Evolutionary conservation across 257 asterid species (phyloP), one percentile per base, ranked within the genome.

Genomic region (Asclepias syriaca): DNA sequence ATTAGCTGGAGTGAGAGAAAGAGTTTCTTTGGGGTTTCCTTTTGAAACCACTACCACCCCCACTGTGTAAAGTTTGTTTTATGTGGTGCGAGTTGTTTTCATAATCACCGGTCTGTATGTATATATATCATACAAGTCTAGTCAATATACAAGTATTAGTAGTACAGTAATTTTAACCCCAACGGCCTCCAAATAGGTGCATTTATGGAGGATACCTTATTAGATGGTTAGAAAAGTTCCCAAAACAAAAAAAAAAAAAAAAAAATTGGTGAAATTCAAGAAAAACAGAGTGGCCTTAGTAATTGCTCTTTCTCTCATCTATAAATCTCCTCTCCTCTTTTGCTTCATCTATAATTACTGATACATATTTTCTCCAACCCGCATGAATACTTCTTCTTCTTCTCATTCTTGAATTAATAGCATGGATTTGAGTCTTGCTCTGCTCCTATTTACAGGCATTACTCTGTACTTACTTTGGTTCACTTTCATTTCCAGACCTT

Each of bases 391-490:
- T 43, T 8, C 48, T 43, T 43, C 48, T 43, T 43, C 48, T 43
- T 40, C 27, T 24, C 27, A 0, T 24, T 24, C 27, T 24, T 24
- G 27, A 24, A 24, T 24, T 24, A 24, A 0, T 24, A 24, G 27
- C 27, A 24, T 93, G 98, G 96, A 89, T 65, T 14, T 87, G 48
- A 81, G 77, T 6, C 32, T 86, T 34, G 95, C 98, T 69, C 57
- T 90, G 83, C 45, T 93, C 46, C 40, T 90, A 65, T 88, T 90
- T 74, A 79, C 89, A 43, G 90, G 73, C 27, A 78, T 90, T 2
- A 90, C 97, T 21, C 80, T 90, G 75, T 93, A 93, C 55, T 86
- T 93, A 0, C 74, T 90, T 0, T 93, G 98, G 98, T 90, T 93
- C 84, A 89, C 96, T 51, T 90, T 86, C 85, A 88, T 93, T 11